Evolutionary conservation across 2,329 filamentous ascomycete genomes (phyloP).

Genomic region (Stagonosporopsis tanaceti): DNA sequence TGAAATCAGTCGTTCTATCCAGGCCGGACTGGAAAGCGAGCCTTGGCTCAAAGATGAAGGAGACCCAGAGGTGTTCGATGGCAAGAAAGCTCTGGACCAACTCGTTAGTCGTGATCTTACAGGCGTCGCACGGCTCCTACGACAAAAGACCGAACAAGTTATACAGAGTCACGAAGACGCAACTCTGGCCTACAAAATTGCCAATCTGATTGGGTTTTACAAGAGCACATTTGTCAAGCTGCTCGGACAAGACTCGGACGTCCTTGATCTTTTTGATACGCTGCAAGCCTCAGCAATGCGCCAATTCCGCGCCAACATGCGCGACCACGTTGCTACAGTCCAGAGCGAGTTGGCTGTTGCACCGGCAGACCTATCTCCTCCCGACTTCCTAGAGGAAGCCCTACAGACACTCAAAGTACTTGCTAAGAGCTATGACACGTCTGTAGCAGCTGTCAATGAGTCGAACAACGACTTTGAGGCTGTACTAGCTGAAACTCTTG

Average conservation of each 20-base stretch:
- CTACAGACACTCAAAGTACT: slow-evolving; percentile 79
- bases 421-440: slow-evolving; percentile 87
- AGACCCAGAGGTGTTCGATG: slow-evolving; percentile 72
- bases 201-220: slow-evolving; percentile 91
- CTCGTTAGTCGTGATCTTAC: slow-evolving; percentile 86
- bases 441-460: slow-evolving; percentile 65
- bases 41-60: slow-evolving; percentile 75
- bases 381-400: slow-evolving; percentile 81
- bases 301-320: slow-evolving; percentile 82
- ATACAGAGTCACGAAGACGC: slow-evolving; percentile 92
- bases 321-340: slow-evolving; percentile 78
- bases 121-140: slow-evolving; percentile 82
- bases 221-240: slow-evolving; percentile 83
- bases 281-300: slow-evolving; percentile 80
- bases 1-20: slow-evolving; percentile 83
- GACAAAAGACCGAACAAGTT: slow-evolving; percentile 88
- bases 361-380: slow-evolving; percentile 76
- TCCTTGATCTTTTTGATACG: slow-evolving; percentile 72
- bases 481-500: slow-evolving; percentile 79
- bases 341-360: slow-evolving; percentile 75
- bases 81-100: slow-evolving; percentile 80
- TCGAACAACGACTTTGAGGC: slow-evolving; percentile 75
- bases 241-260: slow-evolving; percentile 71
- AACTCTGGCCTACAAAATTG: slow-evolving; percentile 86
- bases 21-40: slow-evolving; percentile 81